phyloP scores from a whole-genome alignment of 495 filamentous ascomycete genomes.

The Sabuloglossum arenarium region DNA sequence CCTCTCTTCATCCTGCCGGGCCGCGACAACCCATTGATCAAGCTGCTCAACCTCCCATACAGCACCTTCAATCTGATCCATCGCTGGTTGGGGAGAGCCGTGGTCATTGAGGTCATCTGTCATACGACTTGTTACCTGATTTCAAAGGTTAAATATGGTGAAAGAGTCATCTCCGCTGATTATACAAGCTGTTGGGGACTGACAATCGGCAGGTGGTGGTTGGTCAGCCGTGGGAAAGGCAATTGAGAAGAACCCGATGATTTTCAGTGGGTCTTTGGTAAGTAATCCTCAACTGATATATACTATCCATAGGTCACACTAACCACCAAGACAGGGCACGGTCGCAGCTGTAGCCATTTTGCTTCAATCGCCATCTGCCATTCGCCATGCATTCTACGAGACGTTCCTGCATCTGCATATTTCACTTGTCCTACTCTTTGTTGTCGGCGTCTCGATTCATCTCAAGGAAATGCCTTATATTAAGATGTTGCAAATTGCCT shows the following conservation, averaged over 20 bases:
- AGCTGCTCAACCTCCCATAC: conserved; percentile 42
- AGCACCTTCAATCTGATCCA: conserved; percentile 67
- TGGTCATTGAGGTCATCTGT: conserved; percentile 38
- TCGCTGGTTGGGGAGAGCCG: conserved; percentile 58
- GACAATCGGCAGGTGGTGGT: no score
- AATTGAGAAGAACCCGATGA: conserved; percentile 17
- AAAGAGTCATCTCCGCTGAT: no score
- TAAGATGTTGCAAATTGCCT: background rate
- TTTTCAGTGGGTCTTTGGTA: conserved; percentile 34
- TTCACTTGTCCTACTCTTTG: conserved; percentile 35
- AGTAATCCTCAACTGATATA: conserved; percentile 10
- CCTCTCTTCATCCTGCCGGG: conserved; percentile 54
- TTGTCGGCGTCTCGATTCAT: conserved; percentile 31
- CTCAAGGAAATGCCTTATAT: background rate
- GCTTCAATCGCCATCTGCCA: conserved; percentile 50
- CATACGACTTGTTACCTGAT: conserved; percentile 22
- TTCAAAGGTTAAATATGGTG: background rate
- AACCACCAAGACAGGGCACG: conserved; percentile 22
- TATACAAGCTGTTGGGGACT: no score
- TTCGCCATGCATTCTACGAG: conserved; percentile 83
- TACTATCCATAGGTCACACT: background rate
- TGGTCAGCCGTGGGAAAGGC: conserved; percentile 23
- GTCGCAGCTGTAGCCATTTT: conserved; percentile 39
- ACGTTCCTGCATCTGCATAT: conserved; percentile 69
- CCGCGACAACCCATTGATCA: conserved; percentile 38